Base-by-base conservation (phyloP, 2,329 filamentous ascomycete genomes). In the Blumeria graminis region DNA sequence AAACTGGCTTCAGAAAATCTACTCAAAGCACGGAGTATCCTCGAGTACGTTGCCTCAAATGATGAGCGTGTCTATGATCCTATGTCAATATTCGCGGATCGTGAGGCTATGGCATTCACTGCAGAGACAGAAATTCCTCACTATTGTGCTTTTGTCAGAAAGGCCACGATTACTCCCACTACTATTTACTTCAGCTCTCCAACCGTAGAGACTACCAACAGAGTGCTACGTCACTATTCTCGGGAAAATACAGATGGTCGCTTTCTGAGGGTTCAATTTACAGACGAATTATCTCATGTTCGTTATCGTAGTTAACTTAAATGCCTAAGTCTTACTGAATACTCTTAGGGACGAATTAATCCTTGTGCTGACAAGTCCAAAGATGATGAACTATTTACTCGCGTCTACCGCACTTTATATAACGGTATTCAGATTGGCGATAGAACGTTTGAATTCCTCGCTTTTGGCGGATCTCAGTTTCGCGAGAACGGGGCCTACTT, bases 401-500 rank as follows among this genome's bases (percentile, higher is more conserved):
- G 87, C 11, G 75, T 95, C 18, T 78, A 79, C 60, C 76, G 82
- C 52, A 77, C 82, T 0, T 71, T 96, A 64, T 74, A 71, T 48
- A 77, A 92, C 56, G 92, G 92, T 0, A 90, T 98, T 61, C 73
- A 73, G 0, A 81, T 98, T 54, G 92, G 86, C 4, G 84, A 82
- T 60, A 81, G 86, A 7, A 78, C 79, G 58, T 98, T 88, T 67
- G 77, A 90, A 62, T 96, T 96, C 61, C 76, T 98, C 32, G 92
- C 90, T 0, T 95, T 89, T 69, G 90, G 92, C 0, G 96, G 92
- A 67, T 95, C 92, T 0, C 92, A 98, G 63, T 85, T 98, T 58
- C 79, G 90, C 55, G 89, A 96, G 65, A 81, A 90, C 62, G 85
- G 89, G 0, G 89, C 86, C 0, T 96, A 92, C 65, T 95, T 98